These are phyloP conservation scores for Aspergillus uvarum DNA, from an alignment of 2,329 filamentous ascomycete species.

Conservation along the genomic window DNA sequence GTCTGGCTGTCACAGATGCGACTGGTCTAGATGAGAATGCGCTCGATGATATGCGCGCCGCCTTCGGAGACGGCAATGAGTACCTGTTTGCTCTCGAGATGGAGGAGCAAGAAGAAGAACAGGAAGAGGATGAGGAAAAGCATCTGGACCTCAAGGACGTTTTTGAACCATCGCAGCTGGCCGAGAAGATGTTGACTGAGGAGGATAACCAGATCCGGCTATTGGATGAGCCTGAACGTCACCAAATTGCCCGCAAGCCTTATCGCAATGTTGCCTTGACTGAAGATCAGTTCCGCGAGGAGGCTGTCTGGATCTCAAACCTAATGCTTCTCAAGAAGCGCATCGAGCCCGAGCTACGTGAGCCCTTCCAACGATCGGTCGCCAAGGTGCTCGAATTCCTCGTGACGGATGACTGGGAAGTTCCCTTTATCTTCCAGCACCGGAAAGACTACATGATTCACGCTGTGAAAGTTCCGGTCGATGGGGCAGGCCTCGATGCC, in stretches of 20 bases:
- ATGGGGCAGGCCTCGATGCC: constrained; percentile 63
- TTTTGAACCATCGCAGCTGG: constrained; percentile 92
- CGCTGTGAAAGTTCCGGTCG: constrained; percentile 67
- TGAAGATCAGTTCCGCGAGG: constrained; percentile 83
- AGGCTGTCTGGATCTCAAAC: constrained; percentile 87
- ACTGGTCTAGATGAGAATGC: constrained; percentile 87
- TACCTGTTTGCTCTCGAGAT: constrained; percentile 92
- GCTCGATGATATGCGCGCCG: constrained; percentile 91
- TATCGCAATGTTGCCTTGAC: constrained; percentile 81
- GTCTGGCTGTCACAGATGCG: constrained; percentile 70
- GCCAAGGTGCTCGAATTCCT: constrained; percentile 94
- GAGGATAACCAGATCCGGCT: constrained; percentile 89
- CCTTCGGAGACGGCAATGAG: constrained; percentile 93
- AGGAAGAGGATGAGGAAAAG: constrained; percentile 74
- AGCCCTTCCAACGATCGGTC: constrained; percentile 83
- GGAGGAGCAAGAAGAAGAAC: constrained; percentile 79
- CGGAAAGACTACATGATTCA: constrained; percentile 97
- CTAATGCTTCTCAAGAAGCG: constrained; percentile 86
- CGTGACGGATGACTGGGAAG: constrained; percentile 89
- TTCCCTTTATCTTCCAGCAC: constrained; percentile 97
- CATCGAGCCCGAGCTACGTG: constrained; percentile 68
- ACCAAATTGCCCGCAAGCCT: constrained; percentile 84
- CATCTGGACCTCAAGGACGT: constrained; percentile 94
- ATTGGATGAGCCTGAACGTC: constrained; percentile 87
- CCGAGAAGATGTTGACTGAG: constrained; percentile 91